These are phyloP conservation scores for Plasmodium gonderi DNA, from an alignment of 169 alveolate species.

Conservation along the genomic window DNA sequence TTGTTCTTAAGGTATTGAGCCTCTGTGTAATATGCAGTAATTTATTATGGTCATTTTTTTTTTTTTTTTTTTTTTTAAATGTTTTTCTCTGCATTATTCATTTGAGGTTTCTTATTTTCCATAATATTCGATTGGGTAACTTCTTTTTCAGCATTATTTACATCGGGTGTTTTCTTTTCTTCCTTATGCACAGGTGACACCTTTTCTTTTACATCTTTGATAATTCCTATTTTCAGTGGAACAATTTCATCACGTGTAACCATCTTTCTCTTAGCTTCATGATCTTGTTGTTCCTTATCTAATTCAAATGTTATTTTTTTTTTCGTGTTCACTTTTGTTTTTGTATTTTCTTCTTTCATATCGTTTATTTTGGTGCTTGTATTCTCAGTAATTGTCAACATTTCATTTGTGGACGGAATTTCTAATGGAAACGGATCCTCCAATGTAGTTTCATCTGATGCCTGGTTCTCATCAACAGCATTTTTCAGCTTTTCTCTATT, in stretches of 20 bases:
- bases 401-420: background rate
- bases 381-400: background rate
- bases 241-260: background rate
- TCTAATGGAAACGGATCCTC: background rate
- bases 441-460: background rate
- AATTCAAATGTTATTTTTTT: background rate
- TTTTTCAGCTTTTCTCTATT: background rate
- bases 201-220: background rate
- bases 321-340: background rate
- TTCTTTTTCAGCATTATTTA: background rate
- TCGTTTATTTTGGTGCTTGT: background rate
- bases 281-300: slow-evolving; percentile 9
- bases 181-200: background rate
- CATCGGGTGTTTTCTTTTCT: background rate
- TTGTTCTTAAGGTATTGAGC: background rate
- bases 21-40: background rate
- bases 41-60: background rate
- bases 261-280: background rate
- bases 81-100: background rate
- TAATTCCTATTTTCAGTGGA: background rate
- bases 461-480: background rate
- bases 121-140: background rate
- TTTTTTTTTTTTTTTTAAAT: background rate
- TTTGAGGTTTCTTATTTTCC: background rate
- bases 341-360: background rate